Base-by-base conservation (phyloP, 2,329 filamentous ascomycete species). In the Hymenoscyphus fraxineus region DNA sequence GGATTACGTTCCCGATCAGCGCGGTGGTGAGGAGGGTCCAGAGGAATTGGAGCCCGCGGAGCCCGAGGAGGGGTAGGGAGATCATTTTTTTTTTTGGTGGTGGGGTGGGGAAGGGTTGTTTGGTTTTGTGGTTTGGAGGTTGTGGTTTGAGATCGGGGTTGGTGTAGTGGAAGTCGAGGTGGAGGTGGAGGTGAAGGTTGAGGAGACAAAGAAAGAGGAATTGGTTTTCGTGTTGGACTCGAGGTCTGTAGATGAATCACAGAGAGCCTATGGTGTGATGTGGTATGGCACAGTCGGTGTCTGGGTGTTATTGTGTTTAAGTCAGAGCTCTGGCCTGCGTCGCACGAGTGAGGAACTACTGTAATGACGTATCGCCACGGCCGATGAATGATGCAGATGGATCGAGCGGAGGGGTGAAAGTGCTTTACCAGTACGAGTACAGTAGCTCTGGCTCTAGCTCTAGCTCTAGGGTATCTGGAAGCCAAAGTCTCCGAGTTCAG, bases 1-100 rank as follows among this genome's bases (percentile, higher is more conserved):
- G 69, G 47, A 76, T 75, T 1, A 72, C 74, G 47, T 75, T 73
- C 16, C 73, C 73, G 35, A 76, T 65, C 39, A 76, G 62, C 7
- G 74, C 70, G 16, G 70, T 71, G 27, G 69, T 66, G 32, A 76
- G 67, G 5, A 76, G 62, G n/a, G 68, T 70, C 65, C 64, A 73
- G 57, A 76, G 3, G 61, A 76, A 71, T 32, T 73, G 69, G 9
- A 67, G 58, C 4, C 22, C 60, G 16, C 74, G 68, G n/a, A 75
- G 65, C 31, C 15, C 59, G 44, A 71, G 15, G 59, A 74, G 72
- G 6, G 64, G 22, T 35, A 73, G 10, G 31, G 65, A 64, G 62
- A 55, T 61, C 70, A 73, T 73, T 55, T 55, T 57, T 57, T 57
- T 22, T 22, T 19, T 7, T 57, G 32, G 32, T 56, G 22, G 54